Conservation (phyloP, 768 basidiomycete genomes). For the Fistulinella prunicolor region DNA sequence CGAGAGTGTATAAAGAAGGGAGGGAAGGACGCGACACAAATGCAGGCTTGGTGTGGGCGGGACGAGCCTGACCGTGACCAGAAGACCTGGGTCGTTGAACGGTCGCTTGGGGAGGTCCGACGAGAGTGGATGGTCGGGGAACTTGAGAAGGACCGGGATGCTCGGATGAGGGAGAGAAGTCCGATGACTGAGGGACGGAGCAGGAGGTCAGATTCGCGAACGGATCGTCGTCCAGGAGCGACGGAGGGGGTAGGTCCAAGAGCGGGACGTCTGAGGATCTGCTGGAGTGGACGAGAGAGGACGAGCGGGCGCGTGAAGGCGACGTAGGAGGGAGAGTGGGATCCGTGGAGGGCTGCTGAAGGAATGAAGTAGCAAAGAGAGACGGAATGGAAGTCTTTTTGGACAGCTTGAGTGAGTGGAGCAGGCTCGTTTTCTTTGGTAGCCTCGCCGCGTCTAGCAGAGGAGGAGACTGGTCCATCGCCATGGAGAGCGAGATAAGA, state of each 20-base stretch:
- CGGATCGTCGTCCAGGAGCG: slow-evolving; percentile 66
- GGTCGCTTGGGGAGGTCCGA: slow-evolving; percentile 14
- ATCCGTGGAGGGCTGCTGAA: no score
- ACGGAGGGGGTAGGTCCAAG: slow-evolving; percentile 8
- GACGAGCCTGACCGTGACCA: slow-evolving; percentile 34
- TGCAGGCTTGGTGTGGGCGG: slow-evolving; percentile 42
- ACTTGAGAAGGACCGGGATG: slow-evolving; percentile 8
- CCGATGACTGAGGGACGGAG: background rate
- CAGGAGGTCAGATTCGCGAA: slow-evolving; percentile 59
- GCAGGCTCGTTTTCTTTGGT: no score
- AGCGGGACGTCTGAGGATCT: background rate
- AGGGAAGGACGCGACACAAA: slow-evolving; percentile 41
- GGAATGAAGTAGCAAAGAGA: no score
- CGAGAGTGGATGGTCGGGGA: slow-evolving; percentile 9
- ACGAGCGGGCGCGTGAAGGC: slow-evolving; percentile 16
- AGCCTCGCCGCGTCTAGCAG: no score
- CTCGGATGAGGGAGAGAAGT: background rate
- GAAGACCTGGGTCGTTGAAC: slow-evolving; percentile 33
- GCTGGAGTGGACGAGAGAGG: slow-evolving; percentile 8
- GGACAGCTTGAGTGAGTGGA: no score
- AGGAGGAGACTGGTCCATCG: background rate
- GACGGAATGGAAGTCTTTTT: no score
- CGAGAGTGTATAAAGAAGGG: slow-evolving; percentile 39
- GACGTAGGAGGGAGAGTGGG: slow-evolving; percentile 1
- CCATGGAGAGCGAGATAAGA: background rate